phyloP scores from a whole-genome alignment of 495 filamentous ascomycete species.

The Terfezia claveryi region DNA sequence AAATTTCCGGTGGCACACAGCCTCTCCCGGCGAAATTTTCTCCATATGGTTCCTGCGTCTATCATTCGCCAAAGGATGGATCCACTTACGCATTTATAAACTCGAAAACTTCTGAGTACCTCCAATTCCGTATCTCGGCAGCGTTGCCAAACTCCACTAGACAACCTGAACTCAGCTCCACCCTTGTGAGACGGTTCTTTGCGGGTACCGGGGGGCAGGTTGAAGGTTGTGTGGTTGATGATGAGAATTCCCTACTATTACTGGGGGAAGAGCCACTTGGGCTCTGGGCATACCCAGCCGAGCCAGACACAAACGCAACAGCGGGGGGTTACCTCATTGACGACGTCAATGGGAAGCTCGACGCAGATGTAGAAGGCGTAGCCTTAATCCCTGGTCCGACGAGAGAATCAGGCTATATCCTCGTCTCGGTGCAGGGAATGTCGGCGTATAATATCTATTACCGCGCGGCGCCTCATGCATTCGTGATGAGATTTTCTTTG shows the following conservation, averaged over 20 bases:
- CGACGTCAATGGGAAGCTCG: conserved; percentile 16
- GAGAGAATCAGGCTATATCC: conserved; percentile 9
- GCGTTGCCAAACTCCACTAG: too few species aligned
- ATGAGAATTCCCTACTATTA: conserved; percentile 21
- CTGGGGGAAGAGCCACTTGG: conserved; percentile 21
- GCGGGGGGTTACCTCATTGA: conserved; percentile 21
- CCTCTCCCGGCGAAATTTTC: conserved; percentile 6
- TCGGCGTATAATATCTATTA: conserved; percentile 21
- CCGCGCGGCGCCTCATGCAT: too few species aligned
- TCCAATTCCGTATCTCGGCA: conserved; percentile 20
- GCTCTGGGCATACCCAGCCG: conserved; percentile 21
- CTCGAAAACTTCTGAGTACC: conserved; percentile 20
- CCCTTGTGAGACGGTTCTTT: conserved; percentile 16
- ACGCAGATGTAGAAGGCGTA: conserved; percentile 22
- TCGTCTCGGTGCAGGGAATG: conserved; percentile 21
- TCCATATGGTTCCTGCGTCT: conserved; percentile 10
- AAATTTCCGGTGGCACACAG: conserved; percentile 8
- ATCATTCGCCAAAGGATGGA: conserved; percentile 2
- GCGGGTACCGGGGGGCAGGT: conserved; percentile 21
- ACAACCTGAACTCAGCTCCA: too few species aligned
- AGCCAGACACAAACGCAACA: conserved; percentile 20
- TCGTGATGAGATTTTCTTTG: conserved; percentile 2
- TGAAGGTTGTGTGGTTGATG: conserved; percentile 22
- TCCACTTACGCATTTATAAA: conserved; percentile 23
- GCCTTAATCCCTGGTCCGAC: conserved; percentile 17